phyloP scores from a whole-genome alignment of 2,329 filamentous ascomycete genomes.

The Diaporthe destruens region DNA sequence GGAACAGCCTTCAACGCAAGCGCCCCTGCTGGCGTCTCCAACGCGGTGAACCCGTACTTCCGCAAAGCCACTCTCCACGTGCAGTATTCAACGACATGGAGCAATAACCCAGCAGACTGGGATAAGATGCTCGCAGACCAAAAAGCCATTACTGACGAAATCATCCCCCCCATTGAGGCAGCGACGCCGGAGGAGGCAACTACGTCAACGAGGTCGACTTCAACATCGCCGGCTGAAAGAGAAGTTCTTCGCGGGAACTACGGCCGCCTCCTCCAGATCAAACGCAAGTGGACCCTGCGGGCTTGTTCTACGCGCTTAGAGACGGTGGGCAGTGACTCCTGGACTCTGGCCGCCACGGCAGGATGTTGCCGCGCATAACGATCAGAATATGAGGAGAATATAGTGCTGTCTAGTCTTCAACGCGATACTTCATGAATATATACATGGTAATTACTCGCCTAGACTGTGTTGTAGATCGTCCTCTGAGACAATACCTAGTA shows the following conservation, averaged over 20 bases:
- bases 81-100: slow-evolving; percentile 49
- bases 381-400: background rate
- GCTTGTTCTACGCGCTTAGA: slow-evolving; percentile 49
- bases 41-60: slow-evolving; percentile 56
- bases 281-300: slow-evolving; percentile 50
- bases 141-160: slow-evolving; percentile 49
- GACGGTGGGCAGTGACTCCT: slow-evolving; percentile 49
- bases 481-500: background rate
- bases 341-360: slow-evolving; percentile 55
- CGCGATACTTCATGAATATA: background rate
- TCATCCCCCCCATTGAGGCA: slow-evolving; percentile 48
- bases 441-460: background rate
- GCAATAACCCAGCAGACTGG: slow-evolving; percentile 42
- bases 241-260: slow-evolving; percentile 51
- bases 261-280: slow-evolving; percentile 46
- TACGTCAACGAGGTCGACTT: slow-evolving; percentile 53
- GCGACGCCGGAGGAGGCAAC: slow-evolving; percentile 42
- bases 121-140: slow-evolving; percentile 47
- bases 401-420: slow-evolving; percentile 1
- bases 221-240: slow-evolving; percentile 49
- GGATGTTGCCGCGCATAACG: slow-evolving; percentile 48
- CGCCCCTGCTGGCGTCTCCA: slow-evolving; percentile 49
- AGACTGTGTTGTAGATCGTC: background rate
- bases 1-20: slow-evolving; percentile 51
- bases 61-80: slow-evolving; percentile 51